phyloP scores from a whole-genome alignment of 441 rosid species.

The Omphalea diandra region DNA sequence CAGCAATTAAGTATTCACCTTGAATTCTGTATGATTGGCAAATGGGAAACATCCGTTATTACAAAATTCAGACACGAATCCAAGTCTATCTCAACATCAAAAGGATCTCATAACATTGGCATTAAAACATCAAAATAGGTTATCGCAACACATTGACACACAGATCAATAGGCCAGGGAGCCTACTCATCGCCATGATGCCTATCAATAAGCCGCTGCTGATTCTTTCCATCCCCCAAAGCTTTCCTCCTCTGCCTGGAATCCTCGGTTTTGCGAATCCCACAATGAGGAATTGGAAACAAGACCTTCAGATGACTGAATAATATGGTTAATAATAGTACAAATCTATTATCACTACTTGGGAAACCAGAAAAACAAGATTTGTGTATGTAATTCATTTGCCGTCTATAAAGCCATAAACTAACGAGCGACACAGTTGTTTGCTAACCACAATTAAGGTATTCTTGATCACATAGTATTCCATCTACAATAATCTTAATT shows the following conservation, averaged over 20 bases:
- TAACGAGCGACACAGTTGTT: background rate
- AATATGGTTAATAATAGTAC: too few species aligned
- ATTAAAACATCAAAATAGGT: background rate
- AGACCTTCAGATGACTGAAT: background rate
- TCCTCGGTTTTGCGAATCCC: constrained; percentile 19
- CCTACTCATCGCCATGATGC: too few species aligned
- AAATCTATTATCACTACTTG: background rate
- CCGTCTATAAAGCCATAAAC: background rate
- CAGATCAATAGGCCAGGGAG: too few species aligned
- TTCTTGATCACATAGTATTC: too few species aligned
- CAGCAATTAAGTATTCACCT: background rate
- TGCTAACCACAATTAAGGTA: background rate
- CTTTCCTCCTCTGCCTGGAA: constrained; percentile 26
- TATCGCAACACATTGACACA: background rate
- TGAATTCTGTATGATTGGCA: constrained; percentile 5
- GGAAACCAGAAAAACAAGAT: background rate
- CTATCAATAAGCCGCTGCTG: background rate
- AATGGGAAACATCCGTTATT: background rate
- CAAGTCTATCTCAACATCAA: background rate
- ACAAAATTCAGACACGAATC: background rate
- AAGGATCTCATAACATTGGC: background rate
- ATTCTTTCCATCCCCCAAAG: constrained; percentile 34
- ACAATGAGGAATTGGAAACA: background rate
- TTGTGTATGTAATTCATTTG: background rate
- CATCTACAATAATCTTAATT: background rate